These are phyloP conservation scores for Alternaria brassicicola DNA, from an alignment of 2,329 filamentous ascomycete species.

Conservation along the genomic window DNA sequence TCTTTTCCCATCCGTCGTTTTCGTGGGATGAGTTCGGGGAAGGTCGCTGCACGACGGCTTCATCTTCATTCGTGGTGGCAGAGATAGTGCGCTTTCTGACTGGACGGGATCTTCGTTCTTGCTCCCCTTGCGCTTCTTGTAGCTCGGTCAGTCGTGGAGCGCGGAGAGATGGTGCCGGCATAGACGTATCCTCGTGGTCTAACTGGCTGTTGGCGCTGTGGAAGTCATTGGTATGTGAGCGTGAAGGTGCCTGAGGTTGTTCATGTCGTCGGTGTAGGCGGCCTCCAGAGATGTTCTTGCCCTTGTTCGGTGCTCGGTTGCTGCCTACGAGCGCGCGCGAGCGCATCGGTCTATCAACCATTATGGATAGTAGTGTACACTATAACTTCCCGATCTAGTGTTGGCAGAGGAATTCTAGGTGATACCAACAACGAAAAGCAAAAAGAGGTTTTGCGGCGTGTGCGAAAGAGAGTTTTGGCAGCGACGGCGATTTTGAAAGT, in stretches of 20 bases:
- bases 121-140: neutral
- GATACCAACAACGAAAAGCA: neutral
- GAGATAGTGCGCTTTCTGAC: neutral
- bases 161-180: neutral
- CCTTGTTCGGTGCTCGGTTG: neutral
- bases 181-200: neutral
- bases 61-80: too few relatives aligned
- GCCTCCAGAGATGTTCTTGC: neutral
- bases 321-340: conserved; percentile 14
- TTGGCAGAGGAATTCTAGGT: neutral
- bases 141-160: neutral
- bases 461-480: neutral
- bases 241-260: neutral
- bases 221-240: neutral
- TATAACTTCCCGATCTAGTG: neutral
- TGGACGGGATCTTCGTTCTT: neutral
- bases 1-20: too few relatives aligned
- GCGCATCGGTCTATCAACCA: neutral
- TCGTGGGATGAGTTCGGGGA: too few relatives aligned
- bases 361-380: neutral
- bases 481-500: neutral
- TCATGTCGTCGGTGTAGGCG: neutral
- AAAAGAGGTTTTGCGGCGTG: neutral
- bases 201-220: too few relatives aligned
- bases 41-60: too few relatives aligned